These are phyloP conservation scores for Nymphaea colorata DNA, from an alignment of 164 flowering plant genomes.

Conservation along the genomic window DNA sequence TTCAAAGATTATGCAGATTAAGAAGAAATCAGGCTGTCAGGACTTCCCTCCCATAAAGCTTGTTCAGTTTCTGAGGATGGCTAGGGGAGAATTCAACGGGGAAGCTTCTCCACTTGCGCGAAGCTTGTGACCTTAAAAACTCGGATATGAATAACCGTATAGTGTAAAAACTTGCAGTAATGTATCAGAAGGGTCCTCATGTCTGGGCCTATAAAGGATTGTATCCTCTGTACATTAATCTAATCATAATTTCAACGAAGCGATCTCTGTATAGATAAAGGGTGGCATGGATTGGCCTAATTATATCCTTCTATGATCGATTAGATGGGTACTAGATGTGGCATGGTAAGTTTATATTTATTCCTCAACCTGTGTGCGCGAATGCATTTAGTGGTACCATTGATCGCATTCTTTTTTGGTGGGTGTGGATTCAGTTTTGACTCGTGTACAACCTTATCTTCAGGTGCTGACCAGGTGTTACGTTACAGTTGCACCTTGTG, in stretches of 20 bases:
- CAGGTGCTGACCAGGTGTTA: no score
- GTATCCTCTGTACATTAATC: neutral
- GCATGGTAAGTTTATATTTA: no score
- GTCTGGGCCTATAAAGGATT: neutral
- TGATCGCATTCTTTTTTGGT: no score
- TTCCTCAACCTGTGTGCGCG: no score
- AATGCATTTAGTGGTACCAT: no score
- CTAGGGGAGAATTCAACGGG: slow-evolving; percentile 39
- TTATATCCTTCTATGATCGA: no score
- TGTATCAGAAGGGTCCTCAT: neutral
- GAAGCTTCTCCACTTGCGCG: neutral
- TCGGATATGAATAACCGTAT: neutral
- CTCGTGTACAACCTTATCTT: no score
- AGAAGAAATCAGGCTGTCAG: slow-evolving; percentile 34
- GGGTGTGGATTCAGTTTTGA: no score
- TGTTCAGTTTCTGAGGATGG: slow-evolving; percentile 60
- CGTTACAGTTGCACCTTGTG: no score
- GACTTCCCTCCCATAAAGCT: slow-evolving; percentile 56
- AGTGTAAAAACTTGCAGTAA: neutral
- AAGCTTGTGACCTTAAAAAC: neutral
- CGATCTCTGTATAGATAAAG: neutral
- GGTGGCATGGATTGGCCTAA: no score
- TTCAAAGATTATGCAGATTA: slow-evolving; percentile 40
- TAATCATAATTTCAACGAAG: no score
- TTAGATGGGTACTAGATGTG: slow-evolving; percentile 36